A percentile compares a stretch with the other conserved stretches of the same genome.
Conservation (phyloP, 2,329 filamentous ascomycete genomes). For the Neonectria punicea region DNA sequence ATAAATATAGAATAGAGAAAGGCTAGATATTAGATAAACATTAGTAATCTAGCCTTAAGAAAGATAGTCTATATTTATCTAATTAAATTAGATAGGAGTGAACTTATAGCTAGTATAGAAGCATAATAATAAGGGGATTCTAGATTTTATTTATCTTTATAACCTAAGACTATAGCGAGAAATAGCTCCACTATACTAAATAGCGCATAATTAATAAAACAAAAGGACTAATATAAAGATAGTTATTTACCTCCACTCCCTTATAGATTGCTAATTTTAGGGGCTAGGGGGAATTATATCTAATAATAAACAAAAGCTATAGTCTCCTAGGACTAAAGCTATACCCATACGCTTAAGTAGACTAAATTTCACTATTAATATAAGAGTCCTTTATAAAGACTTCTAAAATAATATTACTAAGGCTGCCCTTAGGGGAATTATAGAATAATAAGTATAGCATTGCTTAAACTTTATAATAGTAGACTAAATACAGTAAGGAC, state of each 20-base stretch:
- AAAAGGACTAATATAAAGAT: slow-evolving; percentile 24
- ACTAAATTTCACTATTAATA: slow-evolving; percentile 7
- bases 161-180: slow-evolving; percentile 4
- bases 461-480: slow-evolving; percentile 15
- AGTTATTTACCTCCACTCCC: slow-evolving; percentile 12
- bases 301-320: background rate
- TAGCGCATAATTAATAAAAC: slow-evolving; percentile 24
- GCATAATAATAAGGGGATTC: slow-evolving; percentile 10
- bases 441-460: slow-evolving; percentile 14
- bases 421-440: slow-evolving; percentile 2
- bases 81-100: slow-evolving; percentile 1
- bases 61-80: background rate
- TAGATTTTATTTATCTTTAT: slow-evolving; percentile 19
- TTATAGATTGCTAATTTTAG: slow-evolving; percentile 12
- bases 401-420: slow-evolving; percentile 7
- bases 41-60: background rate
- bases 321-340: slow-evolving; percentile 10
- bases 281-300: slow-evolving; percentile 18
- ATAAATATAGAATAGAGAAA: slow-evolving; percentile 5
- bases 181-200: slow-evolving; percentile 16
- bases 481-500: slow-evolving; percentile 17
- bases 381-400: slow-evolving; percentile 2
- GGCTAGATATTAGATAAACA: background rate
- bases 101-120: slow-evolving; percentile 1
- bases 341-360: slow-evolving; percentile 17